Percentiles rank a stretch among this genome's conserved stretches.
Evolutionary conservation across 2,329 filamentous ascomycete genomes (phyloP).

Genomic region (Hymenoscyphus occultus): DNA sequence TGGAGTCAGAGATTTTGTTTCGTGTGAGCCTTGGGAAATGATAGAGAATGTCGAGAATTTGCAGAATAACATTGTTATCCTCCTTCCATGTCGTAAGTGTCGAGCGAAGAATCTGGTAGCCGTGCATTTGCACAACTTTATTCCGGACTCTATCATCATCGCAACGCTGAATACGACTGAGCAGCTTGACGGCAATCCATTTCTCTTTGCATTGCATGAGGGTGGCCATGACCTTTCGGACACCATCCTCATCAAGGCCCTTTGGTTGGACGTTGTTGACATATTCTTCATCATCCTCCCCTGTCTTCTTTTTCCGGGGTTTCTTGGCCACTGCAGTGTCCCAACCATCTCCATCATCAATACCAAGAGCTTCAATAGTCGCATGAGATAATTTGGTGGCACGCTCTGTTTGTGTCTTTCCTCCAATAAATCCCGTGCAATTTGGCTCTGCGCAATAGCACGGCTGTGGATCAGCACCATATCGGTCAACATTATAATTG

Average conservation of each 20-base stretch:
- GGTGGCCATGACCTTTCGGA: conserved; percentile 92
- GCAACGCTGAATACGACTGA: conserved; percentile 82
- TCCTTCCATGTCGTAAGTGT: conserved; percentile 83
- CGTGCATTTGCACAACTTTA: conserved; percentile 92
- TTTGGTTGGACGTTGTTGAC: conserved; percentile 83
- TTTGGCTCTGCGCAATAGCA: conserved; percentile 96
- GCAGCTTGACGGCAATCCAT: conserved; percentile 95
- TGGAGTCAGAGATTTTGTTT: conserved; percentile 96
- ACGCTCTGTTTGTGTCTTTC: conserved; percentile 94
- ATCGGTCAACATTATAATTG: conserved; percentile 99
- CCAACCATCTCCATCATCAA: conserved; percentile 90
- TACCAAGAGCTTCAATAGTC: conserved; percentile 91
- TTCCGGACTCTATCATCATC: conserved; percentile 85
- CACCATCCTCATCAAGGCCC: conserved; percentile 75
- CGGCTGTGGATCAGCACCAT: conserved; percentile 92
- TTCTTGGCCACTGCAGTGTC: conserved; percentile 87
- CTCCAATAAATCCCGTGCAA: conserved; percentile 94
- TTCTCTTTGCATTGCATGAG: conserved; percentile 98
- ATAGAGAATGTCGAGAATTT: conserved; percentile 86
- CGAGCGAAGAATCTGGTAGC: conserved; percentile 90
- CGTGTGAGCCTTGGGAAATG: conserved; percentile 85
- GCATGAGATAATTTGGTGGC: conserved; percentile 87
- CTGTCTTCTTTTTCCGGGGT: conserved; percentile 85
- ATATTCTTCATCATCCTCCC: conserved; percentile 93
- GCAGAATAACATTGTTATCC: conserved; percentile 83